Evolutionary conservation across 2,329 filamentous ascomycete species (phyloP), one percentile per base, ranked within the genome.

Genomic region (Tricladium varicosporioides): DNA sequence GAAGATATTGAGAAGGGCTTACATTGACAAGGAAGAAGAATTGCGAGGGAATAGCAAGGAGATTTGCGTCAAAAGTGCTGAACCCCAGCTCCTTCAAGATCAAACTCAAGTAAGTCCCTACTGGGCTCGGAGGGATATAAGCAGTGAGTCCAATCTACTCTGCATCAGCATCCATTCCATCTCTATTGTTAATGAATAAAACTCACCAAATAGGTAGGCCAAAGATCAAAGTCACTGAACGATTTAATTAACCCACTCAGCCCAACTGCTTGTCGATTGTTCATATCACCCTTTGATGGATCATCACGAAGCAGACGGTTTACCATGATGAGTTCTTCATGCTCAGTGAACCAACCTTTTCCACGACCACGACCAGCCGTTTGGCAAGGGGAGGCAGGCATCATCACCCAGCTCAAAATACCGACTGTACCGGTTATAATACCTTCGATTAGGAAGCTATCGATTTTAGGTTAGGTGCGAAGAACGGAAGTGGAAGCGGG

Each of bases 291-390:
- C 63, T 79, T 79, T 2, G 72, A 72, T 5, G 80, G 80, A 57
- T 82, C 81, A 55, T 84, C 80, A 3, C 81, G 75, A 31, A 72
- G 57, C 27, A 85, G 74, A 27, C 79, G 79, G 63, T 86, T 87
- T 5, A 87, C 83, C 72, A 88, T 81, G 56, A 88, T 86, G 62
- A 83, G 83, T 65, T 85, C 83, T 68, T 88, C 84, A 15, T 72
- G 77, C 59, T 86, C 83, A 8, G 71, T 79, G 68, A 88, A 86
- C 79, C 84, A 85, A 3, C 86, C 86, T 16, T 82, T 81, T 46
- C 82, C 79, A 5, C 82, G 76, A 61, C 85, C 81, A 60, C 76
- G 75, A 44, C 78, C 81, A 5, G 78, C 78, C 0, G 86, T 89
- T 40, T 62, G 58, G 9, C 45, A 53, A 7, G 60, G 55, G 45